phyloP scores from a whole-genome alignment of 148 eudicot genomes.

The Camellia granthamiana region DNA sequence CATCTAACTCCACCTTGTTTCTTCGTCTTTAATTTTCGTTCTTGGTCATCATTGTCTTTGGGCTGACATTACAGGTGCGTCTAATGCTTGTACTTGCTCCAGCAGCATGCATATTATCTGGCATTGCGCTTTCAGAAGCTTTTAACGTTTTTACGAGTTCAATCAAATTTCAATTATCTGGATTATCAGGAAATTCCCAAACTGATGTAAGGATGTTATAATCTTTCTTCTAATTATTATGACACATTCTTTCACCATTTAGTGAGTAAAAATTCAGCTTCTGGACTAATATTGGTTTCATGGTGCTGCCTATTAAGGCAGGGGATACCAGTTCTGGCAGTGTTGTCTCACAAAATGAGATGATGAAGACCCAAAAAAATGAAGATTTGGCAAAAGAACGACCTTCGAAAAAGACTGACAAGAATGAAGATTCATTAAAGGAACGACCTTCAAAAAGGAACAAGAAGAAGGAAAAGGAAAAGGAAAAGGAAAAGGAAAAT shows the following conservation, averaged over 20 bases:
- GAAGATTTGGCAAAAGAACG: slow-evolving; percentile 39
- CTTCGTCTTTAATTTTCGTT: not conserved
- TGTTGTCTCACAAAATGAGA: slow-evolving; percentile 39
- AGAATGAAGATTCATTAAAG: slow-evolving; percentile 45
- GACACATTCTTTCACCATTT: not conserved
- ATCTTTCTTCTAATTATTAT: not conserved
- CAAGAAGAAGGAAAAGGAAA: slow-evolving; percentile 84
- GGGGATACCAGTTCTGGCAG: slow-evolving; percentile 52
- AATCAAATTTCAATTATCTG: slow-evolving; percentile 65
- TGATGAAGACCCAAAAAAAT: slow-evolving; percentile 47
- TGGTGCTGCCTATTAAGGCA: slow-evolving; percentile 47
- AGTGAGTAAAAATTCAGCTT: slow-evolving; percentile 5
- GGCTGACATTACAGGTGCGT: slow-evolving; percentile 59
- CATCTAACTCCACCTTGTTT: not conserved
- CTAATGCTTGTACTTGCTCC: slow-evolving; percentile 99
- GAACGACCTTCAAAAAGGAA: slow-evolving; percentile 29
- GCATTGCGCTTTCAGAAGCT: slow-evolving; percentile 95
- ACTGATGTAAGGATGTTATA: slow-evolving; percentile 42
- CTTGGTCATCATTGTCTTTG: slow-evolving; percentile 3
- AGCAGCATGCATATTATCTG: slow-evolving; percentile 97
- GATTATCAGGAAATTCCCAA: slow-evolving; percentile 32
- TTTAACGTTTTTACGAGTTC: slow-evolving; percentile 82
- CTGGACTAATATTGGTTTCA: slow-evolving; percentile 18
- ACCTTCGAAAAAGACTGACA: slow-evolving; percentile 44
- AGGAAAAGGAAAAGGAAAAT: slow-evolving; percentile 77